phyloP scores from a whole-genome alignment of 352 stramenopile species.

The Pythium rhizo-oryzae region DNA sequence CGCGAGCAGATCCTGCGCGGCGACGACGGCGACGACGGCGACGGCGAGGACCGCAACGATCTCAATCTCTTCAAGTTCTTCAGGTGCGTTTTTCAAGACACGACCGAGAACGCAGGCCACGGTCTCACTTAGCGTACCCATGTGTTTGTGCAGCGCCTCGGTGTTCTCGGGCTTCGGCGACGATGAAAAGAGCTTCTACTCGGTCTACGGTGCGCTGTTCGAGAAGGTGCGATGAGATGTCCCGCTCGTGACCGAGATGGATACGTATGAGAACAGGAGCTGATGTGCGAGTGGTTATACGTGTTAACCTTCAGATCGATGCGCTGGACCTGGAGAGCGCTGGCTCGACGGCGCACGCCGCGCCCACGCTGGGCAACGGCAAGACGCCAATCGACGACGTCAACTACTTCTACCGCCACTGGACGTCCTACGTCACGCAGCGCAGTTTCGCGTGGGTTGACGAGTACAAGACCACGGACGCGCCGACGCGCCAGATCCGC shows the following conservation, averaged over 20 bases:
- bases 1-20: conserved; percentile 85
- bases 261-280: too few relatives aligned
- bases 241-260: too few relatives aligned
- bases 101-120: too few relatives aligned
- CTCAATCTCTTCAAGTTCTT: conserved; percentile 86
- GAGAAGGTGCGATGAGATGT: conserved; percentile 57
- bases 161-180: conserved; percentile 81
- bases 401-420: conserved; percentile 79
- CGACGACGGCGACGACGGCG: conserved; percentile 40
- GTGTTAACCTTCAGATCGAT: too few relatives aligned
- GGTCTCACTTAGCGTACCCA: conserved; percentile 11
- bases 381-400: conserved; percentile 53
- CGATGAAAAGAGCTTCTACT: conserved; percentile 78
- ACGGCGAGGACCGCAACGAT: conserved; percentile 43
- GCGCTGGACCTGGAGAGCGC: conserved; percentile 49
- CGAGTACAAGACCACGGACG: conserved; percentile 84
- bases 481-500: conserved; percentile 71
- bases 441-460: conserved; percentile 80
- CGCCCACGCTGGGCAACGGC: conserved; percentile 54
- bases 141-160: conserved; percentile 35
- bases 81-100: conserved; percentile 45
- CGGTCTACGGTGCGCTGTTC: conserved; percentile 74
- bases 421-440: conserved; percentile 73
- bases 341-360: conserved; percentile 16
- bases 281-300: too few relatives aligned